Percentiles rank a stretch among this genome's conserved stretches.
Conservation (phyloP, 2,329 filamentous ascomycete species). For the Neocucurbitaria cava region DNA sequence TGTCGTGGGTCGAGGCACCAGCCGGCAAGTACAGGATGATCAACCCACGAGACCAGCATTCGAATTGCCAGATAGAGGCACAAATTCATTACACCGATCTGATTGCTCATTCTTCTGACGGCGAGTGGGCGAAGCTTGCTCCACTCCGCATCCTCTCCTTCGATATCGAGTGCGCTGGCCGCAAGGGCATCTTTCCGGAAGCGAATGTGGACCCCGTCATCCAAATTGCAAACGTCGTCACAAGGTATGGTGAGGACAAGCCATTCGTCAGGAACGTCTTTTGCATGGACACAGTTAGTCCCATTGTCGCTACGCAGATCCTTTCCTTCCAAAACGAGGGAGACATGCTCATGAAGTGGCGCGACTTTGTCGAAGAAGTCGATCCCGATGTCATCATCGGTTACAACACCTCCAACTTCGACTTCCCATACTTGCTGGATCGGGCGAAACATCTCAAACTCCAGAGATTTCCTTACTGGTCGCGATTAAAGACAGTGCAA, state of each 20-base stretch:
- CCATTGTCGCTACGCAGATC: conserved; percentile 94
- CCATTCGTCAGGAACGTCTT: conserved; percentile 97
- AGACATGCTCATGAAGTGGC: conserved; percentile 92
- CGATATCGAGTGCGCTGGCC: conserved; percentile 97
- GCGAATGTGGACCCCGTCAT: conserved; percentile 92
- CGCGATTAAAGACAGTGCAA: conserved; percentile 73
- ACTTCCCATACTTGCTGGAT: conserved; percentile 94
- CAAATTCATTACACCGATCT: conserved; percentile 81
- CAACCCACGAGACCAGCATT: conserved; percentile 71
- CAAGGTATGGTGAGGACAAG: conserved; percentile 91
- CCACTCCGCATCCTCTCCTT: conserved; percentile 92
- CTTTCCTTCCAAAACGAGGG: conserved; percentile 82
- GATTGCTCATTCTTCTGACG: conserved; percentile 84
- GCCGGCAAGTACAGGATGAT: conserved; percentile 76
- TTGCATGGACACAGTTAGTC: conserved; percentile 87
- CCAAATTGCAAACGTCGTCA: conserved; percentile 97
- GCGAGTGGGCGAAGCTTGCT: conserved; percentile 98
- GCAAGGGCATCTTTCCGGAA: conserved; percentile 97
- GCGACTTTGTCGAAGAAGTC: conserved; percentile 84
- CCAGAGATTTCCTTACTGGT: conserved; percentile 82
- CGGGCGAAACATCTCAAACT: conserved; percentile 86
- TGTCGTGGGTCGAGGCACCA: conserved; percentile 95
- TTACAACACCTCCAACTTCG: conserved; percentile 99
- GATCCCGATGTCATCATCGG: conserved; percentile 98
- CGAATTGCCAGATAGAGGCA: conserved; percentile 96